Evolutionary conservation across 2,329 filamentous ascomycete species (phyloP).

Genomic region (Nectriaceae sp.): DNA sequence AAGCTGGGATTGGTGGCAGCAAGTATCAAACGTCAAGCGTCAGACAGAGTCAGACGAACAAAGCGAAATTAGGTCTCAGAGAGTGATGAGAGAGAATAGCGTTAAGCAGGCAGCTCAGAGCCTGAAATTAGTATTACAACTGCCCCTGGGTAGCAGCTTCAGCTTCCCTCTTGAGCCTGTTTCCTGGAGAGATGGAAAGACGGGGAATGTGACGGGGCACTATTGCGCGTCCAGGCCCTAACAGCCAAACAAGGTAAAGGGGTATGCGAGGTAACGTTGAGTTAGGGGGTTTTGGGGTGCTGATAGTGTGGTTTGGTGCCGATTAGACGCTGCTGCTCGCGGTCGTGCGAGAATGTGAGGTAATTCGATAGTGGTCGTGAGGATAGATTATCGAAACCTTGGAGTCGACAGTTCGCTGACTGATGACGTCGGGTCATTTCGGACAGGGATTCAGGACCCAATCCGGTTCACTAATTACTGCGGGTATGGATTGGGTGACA

Average conservation of each 20-base stretch:
- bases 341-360: no score
- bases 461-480: no score
- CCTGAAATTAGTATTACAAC: neutral
- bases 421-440: conserved; percentile 6
- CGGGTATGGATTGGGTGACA: no score
- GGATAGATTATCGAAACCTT: no score
- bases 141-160: neutral
- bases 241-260: no score
- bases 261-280: no score
- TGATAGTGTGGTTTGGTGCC: no score
- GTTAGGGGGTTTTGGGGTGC: no score
- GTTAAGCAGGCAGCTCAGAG: neutral
- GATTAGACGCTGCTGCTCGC: no score
- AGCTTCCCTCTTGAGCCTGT: neutral
- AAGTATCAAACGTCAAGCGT: neutral
- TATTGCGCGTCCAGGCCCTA: no score
- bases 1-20: neutral
- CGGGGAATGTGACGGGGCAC: neutral
- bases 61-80: neutral
- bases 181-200: neutral
- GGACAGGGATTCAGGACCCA: no score
- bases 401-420: conserved; percentile 1
- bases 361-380: no score
- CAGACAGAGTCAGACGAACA: neutral
- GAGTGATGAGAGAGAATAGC: neutral